Base-by-base conservation (phyloP, 2,329 filamentous ascomycete genomes). In the Aureobasidium lini region DNA sequence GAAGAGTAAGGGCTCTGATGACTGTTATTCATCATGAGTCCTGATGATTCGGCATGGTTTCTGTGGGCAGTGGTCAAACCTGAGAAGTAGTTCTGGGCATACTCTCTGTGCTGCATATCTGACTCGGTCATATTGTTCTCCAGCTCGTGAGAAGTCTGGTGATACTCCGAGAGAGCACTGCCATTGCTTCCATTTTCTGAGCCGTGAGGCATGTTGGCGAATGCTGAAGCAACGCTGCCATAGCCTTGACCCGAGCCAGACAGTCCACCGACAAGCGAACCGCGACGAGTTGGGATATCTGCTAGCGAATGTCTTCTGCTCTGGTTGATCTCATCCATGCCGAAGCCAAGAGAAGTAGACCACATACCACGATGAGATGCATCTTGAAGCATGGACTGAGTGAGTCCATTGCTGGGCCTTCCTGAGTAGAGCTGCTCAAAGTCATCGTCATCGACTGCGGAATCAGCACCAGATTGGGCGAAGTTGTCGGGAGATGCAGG, bases 221-320 rank as follows among this genome's bases (percentile, higher is more conserved):
- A 50, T 16, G 56, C 56, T n/a, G 56, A 42, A 16, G 46, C 46
- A 16, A 39, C 39, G 11, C 29, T 42, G 37, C 15, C 46, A 39
- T 44, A 52, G 4, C 37, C 37, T 46, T 29, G 37, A 37, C 15
- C 16, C 2, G 53, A 9, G 9, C 53, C 42, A 18, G 42, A 29
- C 18, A 50, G n/a, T 6, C 34, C 56, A 40, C 53, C 68, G 16
- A 64, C 69, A n/a, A 72, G 63, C 15, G 71, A 72, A 11, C 70
- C 70, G 18, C 71, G 68, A 15, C 71, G 66, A 9, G 71, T 73
- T 2, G 70, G 71, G 29, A 73, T 71, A 49, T 74, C 75, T 13
- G 77, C 89, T 68, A 94, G 90, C 1, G 89, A 93, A 71, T 93
- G 89, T 31, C 89, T 84, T 61, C 89, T 82, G 66, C 88, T 90